Percentiles rank a stretch among this genome's conserved stretches.
Conservation (phyloP, 2,329 filamentous ascomycete genomes). For the Hysterium pulicare region DNA sequence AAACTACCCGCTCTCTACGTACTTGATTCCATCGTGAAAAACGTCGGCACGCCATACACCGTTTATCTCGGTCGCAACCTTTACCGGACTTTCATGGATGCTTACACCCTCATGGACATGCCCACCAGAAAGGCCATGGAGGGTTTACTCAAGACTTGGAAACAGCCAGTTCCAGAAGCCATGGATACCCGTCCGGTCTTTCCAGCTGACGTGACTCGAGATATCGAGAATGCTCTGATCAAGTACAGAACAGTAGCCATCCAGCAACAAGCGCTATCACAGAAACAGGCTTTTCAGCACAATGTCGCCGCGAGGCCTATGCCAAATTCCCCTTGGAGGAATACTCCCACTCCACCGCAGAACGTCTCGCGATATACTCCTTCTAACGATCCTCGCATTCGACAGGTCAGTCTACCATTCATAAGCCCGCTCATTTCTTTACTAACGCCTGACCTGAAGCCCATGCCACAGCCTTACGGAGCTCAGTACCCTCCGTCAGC, state of each 20-base stretch:
- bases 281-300: slow-evolving; percentile 43
- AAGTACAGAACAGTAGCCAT: slow-evolving; percentile 67
- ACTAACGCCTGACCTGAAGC: too few species aligned
- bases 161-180: slow-evolving; percentile 90
- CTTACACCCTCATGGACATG: slow-evolving; percentile 84
- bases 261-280: slow-evolving; percentile 56
- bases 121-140: slow-evolving; percentile 87
- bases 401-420: slow-evolving; percentile 30
- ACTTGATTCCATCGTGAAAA: slow-evolving; percentile 96
- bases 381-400: slow-evolving; percentile 32
- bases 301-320: slow-evolving; percentile 34
- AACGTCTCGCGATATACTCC: slow-evolving; percentile 30
- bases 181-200: slow-evolving; percentile 93
- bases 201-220: slow-evolving; percentile 76
- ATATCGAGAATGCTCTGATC: slow-evolving; percentile 91
- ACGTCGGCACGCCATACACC: slow-evolving; percentile 96
- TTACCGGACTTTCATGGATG: slow-evolving; percentile 94
- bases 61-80: slow-evolving; percentile 90
- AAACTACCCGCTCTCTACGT: slow-evolving; percentile 97
- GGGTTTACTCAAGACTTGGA: slow-evolving; percentile 97
- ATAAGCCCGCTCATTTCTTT: too few species aligned
- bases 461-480: slow-evolving; percentile 19
- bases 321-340: slow-evolving; percentile 61
- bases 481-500: slow-evolving; percentile 20
- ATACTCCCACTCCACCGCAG: slow-evolving; percentile 70